Percentiles rank a stretch among this genome's conserved stretches.
Evolutionary conservation across 176 grass and related monocot genomes (phyloP).

Genomic region (Zoysia pacifica): DNA sequence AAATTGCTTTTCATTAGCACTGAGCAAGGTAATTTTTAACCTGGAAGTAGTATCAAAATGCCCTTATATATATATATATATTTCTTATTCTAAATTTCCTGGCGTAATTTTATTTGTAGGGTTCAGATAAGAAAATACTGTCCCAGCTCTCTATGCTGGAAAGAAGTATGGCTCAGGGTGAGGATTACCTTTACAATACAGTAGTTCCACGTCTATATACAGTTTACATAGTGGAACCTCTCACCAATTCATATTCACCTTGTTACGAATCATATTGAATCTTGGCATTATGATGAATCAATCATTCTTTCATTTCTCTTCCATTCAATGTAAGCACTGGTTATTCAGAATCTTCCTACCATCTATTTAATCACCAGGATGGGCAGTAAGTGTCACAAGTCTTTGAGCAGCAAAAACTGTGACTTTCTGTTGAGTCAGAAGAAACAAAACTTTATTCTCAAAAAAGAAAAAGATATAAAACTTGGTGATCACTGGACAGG

Average conservation of each 20-base stretch:
- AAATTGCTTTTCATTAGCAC: slow-evolving; percentile 77
- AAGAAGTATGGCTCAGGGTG: slow-evolving; percentile 95
- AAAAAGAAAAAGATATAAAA: not conserved
- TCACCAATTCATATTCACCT: not conserved
- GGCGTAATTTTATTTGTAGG: slow-evolving; percentile 58
- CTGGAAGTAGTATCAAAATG: slow-evolving; percentile 21
- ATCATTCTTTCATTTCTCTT: not conserved
- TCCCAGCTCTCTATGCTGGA: slow-evolving; percentile 95
- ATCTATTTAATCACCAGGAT: not conserved
- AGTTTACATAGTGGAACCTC: not conserved
- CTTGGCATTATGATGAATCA: slow-evolving; percentile 1
- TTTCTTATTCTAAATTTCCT: slow-evolving; percentile 20
- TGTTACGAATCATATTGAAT: not conserved
- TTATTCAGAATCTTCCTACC: not conserved
- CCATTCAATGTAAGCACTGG: not conserved
- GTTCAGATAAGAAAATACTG: slow-evolving; percentile 85
- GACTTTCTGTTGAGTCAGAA: not conserved
- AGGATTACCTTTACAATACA: slow-evolving; percentile 34
- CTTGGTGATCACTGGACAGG: not conserved
- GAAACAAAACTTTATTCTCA: too few species aligned
- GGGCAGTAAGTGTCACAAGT: not conserved
- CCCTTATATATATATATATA: not conserved
- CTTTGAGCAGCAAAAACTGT: not conserved
- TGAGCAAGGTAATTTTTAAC: slow-evolving; percentile 74
- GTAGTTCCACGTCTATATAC: not conserved